These are phyloP conservation scores for Oehlia diaphana DNA, from an alignment of 192 early-diverging fungal species.

Conservation along the genomic window DNA sequence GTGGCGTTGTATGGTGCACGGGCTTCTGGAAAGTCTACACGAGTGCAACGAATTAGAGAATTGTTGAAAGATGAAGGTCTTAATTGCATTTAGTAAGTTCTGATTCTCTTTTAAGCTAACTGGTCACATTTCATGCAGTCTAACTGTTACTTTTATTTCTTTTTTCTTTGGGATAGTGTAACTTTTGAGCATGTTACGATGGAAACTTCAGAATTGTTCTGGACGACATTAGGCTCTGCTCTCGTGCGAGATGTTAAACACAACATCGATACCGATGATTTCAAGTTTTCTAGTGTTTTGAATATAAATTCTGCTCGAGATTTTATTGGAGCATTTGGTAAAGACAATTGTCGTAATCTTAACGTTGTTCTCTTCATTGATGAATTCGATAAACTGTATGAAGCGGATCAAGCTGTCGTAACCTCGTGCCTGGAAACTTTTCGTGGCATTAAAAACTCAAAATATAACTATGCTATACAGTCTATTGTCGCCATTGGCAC, in stretches of 20 bases:
- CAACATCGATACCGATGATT: too few relatives aligned
- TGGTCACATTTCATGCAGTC: neutral
- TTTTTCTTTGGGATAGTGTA: constrained; percentile 14
- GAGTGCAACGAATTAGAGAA: constrained; percentile 21
- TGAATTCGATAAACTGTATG: constrained; percentile 28
- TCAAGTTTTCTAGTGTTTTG: neutral
- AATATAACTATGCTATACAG: neutral
- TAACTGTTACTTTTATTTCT: neutral
- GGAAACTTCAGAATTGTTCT: neutral
- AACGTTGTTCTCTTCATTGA: constrained; percentile 30
- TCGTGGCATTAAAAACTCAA: constrained; percentile 15
- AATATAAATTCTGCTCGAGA: constrained; percentile 23
- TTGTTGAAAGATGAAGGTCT: constrained; percentile 23
- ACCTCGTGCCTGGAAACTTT: neutral
- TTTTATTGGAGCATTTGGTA: neutral
- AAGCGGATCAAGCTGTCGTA: constrained; percentile 2
- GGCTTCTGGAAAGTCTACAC: constrained; percentile 39
- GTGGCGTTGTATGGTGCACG: constrained; percentile 30
- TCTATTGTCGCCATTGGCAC: constrained; percentile 15
- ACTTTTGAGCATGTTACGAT: constrained; percentile 15
- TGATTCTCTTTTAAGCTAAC: too few relatives aligned
- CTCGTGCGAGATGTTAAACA: too few relatives aligned
- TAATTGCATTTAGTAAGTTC: constrained; percentile 20
- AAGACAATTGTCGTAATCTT: neutral
- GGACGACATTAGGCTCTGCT: neutral